Base-by-base conservation (phyloP, 176 grass and related monocot species). In the Musa itinerans region DNA sequence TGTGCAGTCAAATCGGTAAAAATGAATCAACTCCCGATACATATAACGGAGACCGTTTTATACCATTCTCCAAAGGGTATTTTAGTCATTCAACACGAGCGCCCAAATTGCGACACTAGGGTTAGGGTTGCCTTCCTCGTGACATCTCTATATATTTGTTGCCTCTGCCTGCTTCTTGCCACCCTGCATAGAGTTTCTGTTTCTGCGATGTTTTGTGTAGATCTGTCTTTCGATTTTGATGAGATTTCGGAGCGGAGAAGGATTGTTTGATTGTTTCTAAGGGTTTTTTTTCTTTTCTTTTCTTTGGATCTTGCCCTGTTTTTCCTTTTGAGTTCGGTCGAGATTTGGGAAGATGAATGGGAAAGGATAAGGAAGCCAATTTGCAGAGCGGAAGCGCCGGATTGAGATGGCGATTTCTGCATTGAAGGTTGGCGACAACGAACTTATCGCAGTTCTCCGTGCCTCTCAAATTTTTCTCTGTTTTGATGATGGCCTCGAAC, bases 401-500 rank as follows among this genome's bases (percentile, higher is more conserved):
- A 13, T 69, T 56, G 8, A 21, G 50, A 69, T 78, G 63, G 77
- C 26, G 77, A 69, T 55, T 52, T 68, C 66, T 78, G 77, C 52
- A 78, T 78, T 78, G 77, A 78, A 78, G 77, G 77, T 69, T 69
- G 77, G 77, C 77, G 51, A 78, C 19, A 78, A 2, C 52, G 25
- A 78, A 17, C n/a, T 2, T 10, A 17, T 14, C 10, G 77, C 77
- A 78, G 65, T 78, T 78, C 77, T 78, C 77, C 77, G 77, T 78
- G 77, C 77, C 77, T 34, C 65, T 21, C 77, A 54, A 69, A 58
- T 4, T 56, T 11, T 9, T 15, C 26, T 34, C 21, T 10, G 52
- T 78, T 49, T 69, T 67, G 77, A 69, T 15, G 65, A 78, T n/a
- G 77, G 77, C 77, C 77, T 78, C 77, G 77, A 78, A 78, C 77